Evolutionary conservation across 2,329 filamentous ascomycete species (phyloP).

Genomic region (Xylariomycetidae sp.): DNA sequence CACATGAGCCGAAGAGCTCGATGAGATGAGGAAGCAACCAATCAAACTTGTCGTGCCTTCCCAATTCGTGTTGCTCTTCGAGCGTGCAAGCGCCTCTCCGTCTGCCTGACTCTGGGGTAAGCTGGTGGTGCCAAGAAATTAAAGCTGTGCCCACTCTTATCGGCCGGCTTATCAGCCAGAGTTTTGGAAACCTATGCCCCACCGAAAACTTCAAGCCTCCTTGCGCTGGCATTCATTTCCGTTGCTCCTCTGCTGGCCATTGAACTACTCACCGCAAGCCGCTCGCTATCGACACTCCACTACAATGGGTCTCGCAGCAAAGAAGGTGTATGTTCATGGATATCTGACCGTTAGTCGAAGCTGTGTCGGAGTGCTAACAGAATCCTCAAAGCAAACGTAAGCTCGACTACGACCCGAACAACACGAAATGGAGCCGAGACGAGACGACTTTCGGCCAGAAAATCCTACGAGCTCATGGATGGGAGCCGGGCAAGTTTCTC

Average conservation of each 20-base stretch:
- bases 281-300: too few species aligned
- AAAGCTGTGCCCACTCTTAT: not conserved
- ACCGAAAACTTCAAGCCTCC: not conserved
- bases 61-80: too few species aligned
- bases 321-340: slow-evolving; percentile 17
- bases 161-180: slow-evolving; percentile 1
- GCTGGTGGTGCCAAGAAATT: too few species aligned
- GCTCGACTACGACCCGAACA: slow-evolving; percentile 88
- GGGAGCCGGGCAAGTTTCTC: slow-evolving; percentile 78
- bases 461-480: slow-evolving; percentile 83
- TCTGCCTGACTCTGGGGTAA: too few species aligned
- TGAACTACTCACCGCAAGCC: too few species aligned
- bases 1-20: too few species aligned
- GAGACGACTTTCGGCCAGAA: slow-evolving; percentile 81
- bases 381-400: slow-evolving; percentile 45
- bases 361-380: too few species aligned
- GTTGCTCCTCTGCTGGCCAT: too few species aligned
- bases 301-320: slow-evolving; percentile 23
- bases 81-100: too few species aligned
- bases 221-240: slow-evolving; percentile 2
- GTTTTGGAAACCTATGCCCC: slow-evolving; percentile 1
- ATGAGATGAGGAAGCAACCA: too few species aligned
- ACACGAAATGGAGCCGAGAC: slow-evolving; percentile 84
- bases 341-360: too few species aligned
- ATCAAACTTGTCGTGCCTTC: too few species aligned